These are phyloP conservation scores for Russula lepida DNA, from an alignment of 768 basidiomycete species.

Conservation along the genomic window DNA sequence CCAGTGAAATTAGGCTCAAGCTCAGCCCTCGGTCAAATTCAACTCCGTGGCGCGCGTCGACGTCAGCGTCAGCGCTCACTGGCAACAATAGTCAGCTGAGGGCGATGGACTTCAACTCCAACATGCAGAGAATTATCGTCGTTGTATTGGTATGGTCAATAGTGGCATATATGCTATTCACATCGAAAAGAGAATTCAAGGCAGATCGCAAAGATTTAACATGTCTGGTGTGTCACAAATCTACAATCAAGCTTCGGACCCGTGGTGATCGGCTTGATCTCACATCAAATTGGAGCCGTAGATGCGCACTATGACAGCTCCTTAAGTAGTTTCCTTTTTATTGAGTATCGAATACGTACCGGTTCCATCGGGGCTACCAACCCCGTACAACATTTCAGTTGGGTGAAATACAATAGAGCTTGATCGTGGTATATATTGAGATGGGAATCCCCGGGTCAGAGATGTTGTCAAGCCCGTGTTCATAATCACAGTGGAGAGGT, in stretches of 20 bases:
- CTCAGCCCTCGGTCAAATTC: neutral
- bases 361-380: constrained; percentile 64
- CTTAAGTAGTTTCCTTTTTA: neutral
- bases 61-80: neutral
- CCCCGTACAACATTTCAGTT: constrained; percentile 73
- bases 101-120: neutral
- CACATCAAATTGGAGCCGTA: constrained; percentile 20
- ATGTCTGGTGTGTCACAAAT: neutral
- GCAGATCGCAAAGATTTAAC: constrained; percentile 7
- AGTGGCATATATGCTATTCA: constrained; percentile 4
- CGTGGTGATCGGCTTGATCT: neutral
- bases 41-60: constrained; percentile 2
- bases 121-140: neutral
- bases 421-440: constrained; percentile 50
- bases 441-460: constrained; percentile 48
- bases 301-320: constrained; percentile 13
- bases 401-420: constrained; percentile 77
- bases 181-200: neutral
- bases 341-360: constrained; percentile 23
- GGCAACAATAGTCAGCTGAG: neutral
- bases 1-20: constrained; percentile 4
- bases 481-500: constrained; percentile 40
- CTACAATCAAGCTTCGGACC: neutral
- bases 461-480: constrained; percentile 47
- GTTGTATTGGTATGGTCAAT: constrained; percentile 3